Evolutionary conservation across 2,329 filamentous ascomycete species (phyloP).

Genomic region (Colletotrichum sp.): DNA sequence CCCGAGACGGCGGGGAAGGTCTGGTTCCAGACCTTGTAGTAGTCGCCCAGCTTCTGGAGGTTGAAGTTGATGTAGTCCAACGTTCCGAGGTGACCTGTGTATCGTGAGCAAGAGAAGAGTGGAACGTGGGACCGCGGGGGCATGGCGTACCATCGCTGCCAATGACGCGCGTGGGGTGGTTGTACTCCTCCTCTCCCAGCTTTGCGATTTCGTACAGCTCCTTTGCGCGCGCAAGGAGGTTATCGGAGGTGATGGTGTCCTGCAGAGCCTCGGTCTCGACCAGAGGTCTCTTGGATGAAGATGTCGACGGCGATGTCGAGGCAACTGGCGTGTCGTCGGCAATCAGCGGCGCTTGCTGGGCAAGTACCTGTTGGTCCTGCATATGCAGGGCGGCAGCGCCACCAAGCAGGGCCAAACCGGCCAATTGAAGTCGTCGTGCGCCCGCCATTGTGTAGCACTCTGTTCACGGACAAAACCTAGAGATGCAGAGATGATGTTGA

Average conservation of each 20-base stretch:
- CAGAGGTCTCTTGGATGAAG: conserved; percentile 37
- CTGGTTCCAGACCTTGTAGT: conserved; percentile 69
- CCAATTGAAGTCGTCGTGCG: conserved; percentile 6
- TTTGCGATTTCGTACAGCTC: conserved; percentile 68
- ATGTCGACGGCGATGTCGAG: not conserved
- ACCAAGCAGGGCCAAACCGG: conserved; percentile 5
- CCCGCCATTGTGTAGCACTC: conserved; percentile 1
- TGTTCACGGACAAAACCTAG: not conserved
- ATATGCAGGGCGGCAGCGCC: conserved; percentile 12
- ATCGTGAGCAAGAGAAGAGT: conserved; percentile 13
- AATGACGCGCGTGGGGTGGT: conserved; percentile 74
- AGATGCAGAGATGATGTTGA: conserved; percentile 6
- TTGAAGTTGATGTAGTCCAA: conserved; percentile 65
- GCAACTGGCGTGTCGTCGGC: conserved; percentile 4
- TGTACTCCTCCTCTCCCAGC: conserved; percentile 62
- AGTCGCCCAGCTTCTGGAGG: conserved; percentile 59
- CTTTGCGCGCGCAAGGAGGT: conserved; percentile 63
- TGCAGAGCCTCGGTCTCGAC: conserved; percentile 62
- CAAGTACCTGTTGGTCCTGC: conserved; percentile 7
- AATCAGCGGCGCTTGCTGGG: conserved; percentile 10
- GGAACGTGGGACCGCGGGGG: not conserved
- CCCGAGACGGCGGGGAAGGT: conserved; percentile 67
- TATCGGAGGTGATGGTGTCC: conserved; percentile 57
- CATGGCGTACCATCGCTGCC: conserved; percentile 60
- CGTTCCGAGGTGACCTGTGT: conserved; percentile 65